These are phyloP conservation scores for Aspergillus tanneri DNA, from an alignment of 2,329 filamentous ascomycete genomes.

Conservation along the genomic window DNA sequence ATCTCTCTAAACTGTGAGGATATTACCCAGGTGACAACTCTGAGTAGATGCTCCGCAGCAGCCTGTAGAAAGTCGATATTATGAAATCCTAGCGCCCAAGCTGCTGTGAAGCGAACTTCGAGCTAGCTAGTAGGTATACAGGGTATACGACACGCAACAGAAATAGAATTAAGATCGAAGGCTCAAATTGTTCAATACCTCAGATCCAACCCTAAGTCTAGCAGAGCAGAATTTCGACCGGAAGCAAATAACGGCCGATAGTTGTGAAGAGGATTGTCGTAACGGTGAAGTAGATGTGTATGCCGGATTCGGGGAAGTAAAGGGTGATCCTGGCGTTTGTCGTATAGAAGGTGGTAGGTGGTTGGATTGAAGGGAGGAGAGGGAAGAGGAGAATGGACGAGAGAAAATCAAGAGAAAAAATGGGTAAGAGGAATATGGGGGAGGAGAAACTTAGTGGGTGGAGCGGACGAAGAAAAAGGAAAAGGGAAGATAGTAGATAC, in stretches of 20 bases:
- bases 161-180: background rate
- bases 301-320: slow-evolving; percentile 6
- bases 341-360: slow-evolving; percentile 16
- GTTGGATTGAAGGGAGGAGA: slow-evolving; percentile 25
- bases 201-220: slow-evolving; percentile 10
- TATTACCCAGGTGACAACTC: slow-evolving; percentile 9
- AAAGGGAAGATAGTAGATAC: slow-evolving; percentile 21
- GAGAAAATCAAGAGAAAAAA: slow-evolving; percentile 21
- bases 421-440: slow-evolving; percentile 24
- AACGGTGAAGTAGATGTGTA: background rate
- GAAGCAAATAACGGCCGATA: slow-evolving; percentile 20
- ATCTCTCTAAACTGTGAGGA: slow-evolving; percentile 20
- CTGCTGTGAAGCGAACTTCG: slow-evolving; percentile 23
- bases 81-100: slow-evolving; percentile 19
- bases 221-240: slow-evolving; percentile 13
- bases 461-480: slow-evolving; percentile 23
- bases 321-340: slow-evolving; percentile 16
- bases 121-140: too few relatives aligned
- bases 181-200: slow-evolving; percentile 11
- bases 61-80: slow-evolving; percentile 20
- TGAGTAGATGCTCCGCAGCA: slow-evolving; percentile 18
- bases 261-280: slow-evolving; percentile 13
- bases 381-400: slow-evolving; percentile 23
- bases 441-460: slow-evolving; percentile 24
- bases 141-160: too few relatives aligned